Base-by-base conservation (phyloP, 2,329 filamentous ascomycete species). In the Stemphylium beticola region DNA sequence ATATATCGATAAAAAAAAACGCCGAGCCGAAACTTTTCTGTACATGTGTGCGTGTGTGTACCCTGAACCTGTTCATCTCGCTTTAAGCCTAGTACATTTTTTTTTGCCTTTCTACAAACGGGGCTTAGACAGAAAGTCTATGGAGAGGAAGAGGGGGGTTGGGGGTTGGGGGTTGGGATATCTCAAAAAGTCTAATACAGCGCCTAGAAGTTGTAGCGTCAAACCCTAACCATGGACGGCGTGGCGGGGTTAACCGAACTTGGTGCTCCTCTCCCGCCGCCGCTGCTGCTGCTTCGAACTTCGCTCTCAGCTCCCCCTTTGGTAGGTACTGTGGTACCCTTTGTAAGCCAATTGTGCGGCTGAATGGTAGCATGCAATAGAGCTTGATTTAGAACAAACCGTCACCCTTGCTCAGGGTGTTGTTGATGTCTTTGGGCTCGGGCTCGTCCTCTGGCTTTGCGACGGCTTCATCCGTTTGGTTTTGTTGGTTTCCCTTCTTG, bases 391-490 rank as follows among this genome's bases (percentile, higher is more conserved):
- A 65, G 49, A 66, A 65, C 36, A 62, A 41, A 37, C 61, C 62
- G 43, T 63, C 66, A 29, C 60, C 62, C 49, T 65, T 58, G 14
- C 36, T 49, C 3, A 67, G 54, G 0, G 62, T 67, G 22, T 63
- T 63, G 47, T 67, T 67, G n/a, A 68, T 32, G 31, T 68, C 64
- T 45, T 68, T 68, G 24, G 66, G 64, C 51, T 67, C 66, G 11
- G 66, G 55, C 49, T 68, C 64, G 24, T 54, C 40, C 57, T 65
- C 66, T 0, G 57, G 55, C 37, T 58, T 60, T n/a, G 54, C 36
- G 4, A 60, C 52, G 6, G 38, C 50, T 36, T 61, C 59, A 17
- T 64, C 61, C 1, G 55, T 57, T 34, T 55, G 55, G 15, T n/a
- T 53, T 7, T 66, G 57, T 43, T 59, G 54, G 20, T 47, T 47